Evolutionary conservation across 2,329 filamentous ascomycete species (phyloP).

Genomic region (Zymoseptoria ardabiliae): DNA sequence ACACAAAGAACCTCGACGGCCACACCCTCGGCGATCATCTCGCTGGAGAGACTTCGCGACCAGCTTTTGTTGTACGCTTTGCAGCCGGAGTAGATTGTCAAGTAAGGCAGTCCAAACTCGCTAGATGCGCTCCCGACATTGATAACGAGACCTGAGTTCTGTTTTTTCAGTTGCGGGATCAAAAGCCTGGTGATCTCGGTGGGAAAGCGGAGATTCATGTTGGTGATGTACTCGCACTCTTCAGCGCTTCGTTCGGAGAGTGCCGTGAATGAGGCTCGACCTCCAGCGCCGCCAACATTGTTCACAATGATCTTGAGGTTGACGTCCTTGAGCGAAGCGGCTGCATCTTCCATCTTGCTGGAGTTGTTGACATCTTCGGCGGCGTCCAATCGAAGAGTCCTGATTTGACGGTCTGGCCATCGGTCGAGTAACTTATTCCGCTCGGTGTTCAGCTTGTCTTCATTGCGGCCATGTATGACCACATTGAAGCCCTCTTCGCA

Average conservation of each 20-base stretch:
- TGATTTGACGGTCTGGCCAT: slow-evolving; percentile 36
- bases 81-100: slow-evolving; percentile 39
- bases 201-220: slow-evolving; percentile 46
- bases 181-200: slow-evolving; percentile 42
- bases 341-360: slow-evolving; percentile 34
- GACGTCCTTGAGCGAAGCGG: slow-evolving; percentile 24
- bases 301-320: slow-evolving; percentile 50
- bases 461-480: slow-evolving; percentile 51
- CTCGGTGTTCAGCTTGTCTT: slow-evolving; percentile 41
- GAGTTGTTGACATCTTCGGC: slow-evolving; percentile 26
- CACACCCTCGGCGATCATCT: slow-evolving; percentile 34
- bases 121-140: slow-evolving; percentile 45
- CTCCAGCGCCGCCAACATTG: slow-evolving; percentile 45
- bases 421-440: slow-evolving; percentile 32
- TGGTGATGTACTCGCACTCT: slow-evolving; percentile 38
- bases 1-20: slow-evolving; percentile 32
- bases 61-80: slow-evolving; percentile 43
- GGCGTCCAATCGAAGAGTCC: slow-evolving; percentile 28
- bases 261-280: slow-evolving; percentile 28
- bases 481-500: slow-evolving; percentile 48
- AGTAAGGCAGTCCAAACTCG: slow-evolving; percentile 39
- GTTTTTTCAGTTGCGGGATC: slow-evolving; percentile 38
- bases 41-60: slow-evolving; percentile 35
- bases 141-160: slow-evolving; percentile 42
- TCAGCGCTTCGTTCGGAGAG: slow-evolving; percentile 32